phyloP scores from a whole-genome alignment of 352 stramenopile species.

The Globisporangium parvum region DNA sequence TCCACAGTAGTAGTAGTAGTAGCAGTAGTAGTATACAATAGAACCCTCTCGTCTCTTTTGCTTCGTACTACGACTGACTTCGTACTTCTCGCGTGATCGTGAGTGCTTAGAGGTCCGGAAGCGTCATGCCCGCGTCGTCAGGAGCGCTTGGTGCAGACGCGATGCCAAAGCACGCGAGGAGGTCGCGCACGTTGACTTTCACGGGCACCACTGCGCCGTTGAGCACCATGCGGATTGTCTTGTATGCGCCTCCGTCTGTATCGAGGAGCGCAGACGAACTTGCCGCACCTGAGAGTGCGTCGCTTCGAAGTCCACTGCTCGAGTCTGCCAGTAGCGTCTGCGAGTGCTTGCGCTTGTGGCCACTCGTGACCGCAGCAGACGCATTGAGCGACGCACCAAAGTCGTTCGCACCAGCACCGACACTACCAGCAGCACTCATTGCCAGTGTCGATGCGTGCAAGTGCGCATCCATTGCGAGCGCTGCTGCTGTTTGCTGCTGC shows the following conservation, averaged over 20 bases:
- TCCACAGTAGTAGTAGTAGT: too few species aligned
- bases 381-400: background rate
- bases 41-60: background rate
- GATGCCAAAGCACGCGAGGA: slow-evolving; percentile 36
- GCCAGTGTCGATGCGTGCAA: background rate
- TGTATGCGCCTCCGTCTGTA: slow-evolving; percentile 30
- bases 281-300: background rate
- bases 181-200: slow-evolving; percentile 63
- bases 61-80: background rate
- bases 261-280: background rate
- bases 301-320: background rate
- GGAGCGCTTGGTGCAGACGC: slow-evolving; percentile 3
- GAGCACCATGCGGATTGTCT: slow-evolving; percentile 62
- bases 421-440: background rate
- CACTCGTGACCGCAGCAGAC: background rate
- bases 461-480: background rate
- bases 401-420: background rate
- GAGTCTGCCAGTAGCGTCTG: background rate
- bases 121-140: background rate
- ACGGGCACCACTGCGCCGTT: slow-evolving; percentile 65
- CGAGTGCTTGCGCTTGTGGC: slow-evolving; percentile 7
- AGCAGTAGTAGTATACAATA: too few species aligned
- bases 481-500: background rate
- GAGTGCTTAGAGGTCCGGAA: background rate
- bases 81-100: background rate